Evolutionary conservation across 2,329 filamentous ascomycete genomes (phyloP).

Genomic region (Bipolaris victoriae): DNA sequence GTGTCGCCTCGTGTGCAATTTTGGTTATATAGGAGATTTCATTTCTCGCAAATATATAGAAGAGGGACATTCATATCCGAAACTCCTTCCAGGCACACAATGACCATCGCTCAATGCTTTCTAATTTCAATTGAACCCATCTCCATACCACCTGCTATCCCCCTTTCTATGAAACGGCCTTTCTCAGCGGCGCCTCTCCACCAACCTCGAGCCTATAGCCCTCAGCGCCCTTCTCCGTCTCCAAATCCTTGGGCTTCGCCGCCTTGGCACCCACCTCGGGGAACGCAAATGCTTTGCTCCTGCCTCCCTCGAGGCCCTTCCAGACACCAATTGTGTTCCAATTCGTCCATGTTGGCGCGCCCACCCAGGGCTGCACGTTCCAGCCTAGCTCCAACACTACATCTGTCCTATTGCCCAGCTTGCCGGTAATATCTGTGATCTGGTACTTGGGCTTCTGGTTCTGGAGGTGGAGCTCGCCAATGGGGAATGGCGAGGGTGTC

Average conservation of each 20-base stretch:
- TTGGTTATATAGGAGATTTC: too few species aligned
- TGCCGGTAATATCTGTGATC: conserved; percentile 86
- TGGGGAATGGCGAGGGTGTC: conserved; percentile 45
- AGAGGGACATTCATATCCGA: not conserved
- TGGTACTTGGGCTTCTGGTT: conserved; percentile 96
- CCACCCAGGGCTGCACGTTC: conserved; percentile 98
- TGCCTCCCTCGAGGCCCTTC: conserved; percentile 69
- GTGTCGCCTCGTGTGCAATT: too few species aligned
- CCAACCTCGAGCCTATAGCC: conserved; percentile 53
- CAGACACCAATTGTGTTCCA: conserved; percentile 61
- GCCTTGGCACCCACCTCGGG: conserved; percentile 71
- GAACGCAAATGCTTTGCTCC: conserved; percentile 68
- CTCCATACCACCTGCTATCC: not conserved
- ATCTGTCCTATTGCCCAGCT: conserved; percentile 74
- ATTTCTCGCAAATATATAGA: too few species aligned
- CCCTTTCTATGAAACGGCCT: conserved; percentile 7
- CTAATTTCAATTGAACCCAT: not conserved
- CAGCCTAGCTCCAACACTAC: conserved; percentile 84
- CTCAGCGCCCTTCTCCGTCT: conserved; percentile 58
- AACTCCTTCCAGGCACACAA: not conserved
- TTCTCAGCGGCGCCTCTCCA: conserved; percentile 36
- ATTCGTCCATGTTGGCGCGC: conserved; percentile 77
- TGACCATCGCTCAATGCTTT: not conserved
- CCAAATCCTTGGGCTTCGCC: conserved; percentile 58
- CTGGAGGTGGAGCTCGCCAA: conserved; percentile 76